These are phyloP conservation scores for Fistulina hepatica DNA, from an alignment of 1,284 basidiomycete species.

Conservation along the genomic window DNA sequence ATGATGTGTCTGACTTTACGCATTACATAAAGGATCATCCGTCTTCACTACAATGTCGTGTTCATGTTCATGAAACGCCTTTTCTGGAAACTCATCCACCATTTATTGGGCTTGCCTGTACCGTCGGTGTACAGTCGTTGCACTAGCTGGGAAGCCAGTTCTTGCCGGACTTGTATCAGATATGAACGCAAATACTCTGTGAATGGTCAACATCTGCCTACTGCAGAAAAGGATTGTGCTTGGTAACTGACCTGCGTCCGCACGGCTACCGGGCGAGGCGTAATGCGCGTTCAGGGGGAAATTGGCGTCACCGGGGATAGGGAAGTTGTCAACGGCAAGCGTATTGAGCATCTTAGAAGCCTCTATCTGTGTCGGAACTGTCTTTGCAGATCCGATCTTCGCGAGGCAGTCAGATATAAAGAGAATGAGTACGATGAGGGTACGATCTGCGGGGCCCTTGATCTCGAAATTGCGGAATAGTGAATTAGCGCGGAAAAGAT, in stretches of 20 bases:
- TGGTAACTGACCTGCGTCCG: constrained; percentile 81
- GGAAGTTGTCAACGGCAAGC: constrained; percentile 84
- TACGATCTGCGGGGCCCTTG: constrained; percentile 71
- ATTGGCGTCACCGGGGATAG: constrained; percentile 91
- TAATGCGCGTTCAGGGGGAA: constrained; percentile 94
- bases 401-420: constrained; percentile 96
- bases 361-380: constrained; percentile 61
- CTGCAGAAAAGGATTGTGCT: background rate
- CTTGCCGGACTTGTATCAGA: constrained; percentile 86
- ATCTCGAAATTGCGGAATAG: constrained; percentile 99
- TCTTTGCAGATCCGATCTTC: constrained; percentile 65
- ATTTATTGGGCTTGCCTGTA: constrained; percentile 89
- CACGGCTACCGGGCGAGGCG: constrained; percentile 63
- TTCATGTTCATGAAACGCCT: constrained; percentile 91
- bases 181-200: constrained; percentile 84
- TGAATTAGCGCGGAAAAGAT: constrained; percentile 97
- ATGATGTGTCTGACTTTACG: constrained; percentile 9
- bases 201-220: constrained; percentile 9
- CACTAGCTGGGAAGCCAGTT: constrained; percentile 77
- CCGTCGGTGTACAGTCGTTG: constrained; percentile 85
- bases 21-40: background rate
- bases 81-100: constrained; percentile 99
- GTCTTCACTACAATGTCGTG: constrained; percentile 41
- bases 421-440: constrained; percentile 91
- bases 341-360: constrained; percentile 85